These are phyloP conservation scores for Helotiales sp. DNA, from an alignment of 2,329 filamentous ascomycete species.

Conservation along the genomic window DNA sequence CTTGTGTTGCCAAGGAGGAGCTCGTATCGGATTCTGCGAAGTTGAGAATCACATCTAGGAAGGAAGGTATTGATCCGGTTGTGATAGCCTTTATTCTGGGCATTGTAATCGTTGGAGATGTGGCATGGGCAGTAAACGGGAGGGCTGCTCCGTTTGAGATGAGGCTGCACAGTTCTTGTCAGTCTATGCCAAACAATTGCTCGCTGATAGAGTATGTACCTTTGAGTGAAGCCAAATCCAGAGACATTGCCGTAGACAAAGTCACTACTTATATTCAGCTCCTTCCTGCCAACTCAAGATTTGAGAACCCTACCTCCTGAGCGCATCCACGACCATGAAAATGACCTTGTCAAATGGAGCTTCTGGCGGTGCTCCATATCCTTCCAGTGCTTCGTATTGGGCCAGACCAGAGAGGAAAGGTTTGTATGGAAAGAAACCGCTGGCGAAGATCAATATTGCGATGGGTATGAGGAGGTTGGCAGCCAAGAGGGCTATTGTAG, in stretches of 20 bases:
- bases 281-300: background rate
- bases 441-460: conserved; percentile 75
- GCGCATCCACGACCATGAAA: conserved; percentile 97
- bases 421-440: conserved; percentile 97
- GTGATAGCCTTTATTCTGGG: conserved; percentile 96
- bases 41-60: conserved; percentile 94
- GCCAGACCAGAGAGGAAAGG: conserved; percentile 87
- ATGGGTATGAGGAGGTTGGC: conserved; percentile 78
- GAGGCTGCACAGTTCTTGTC: conserved; percentile 21
- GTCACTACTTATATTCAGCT: conserved; percentile 60
- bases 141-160: conserved; percentile 72
- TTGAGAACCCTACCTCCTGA: conserved; percentile 66
- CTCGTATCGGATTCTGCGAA: conserved; percentile 92
- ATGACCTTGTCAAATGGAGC: conserved; percentile 85
- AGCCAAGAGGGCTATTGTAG: conserved; percentile 48
- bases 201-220: conserved; percentile 49
- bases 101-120: conserved; percentile 98
- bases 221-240: conserved; percentile 85
- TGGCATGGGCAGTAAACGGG: conserved; percentile 92
- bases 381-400: conserved; percentile 55
- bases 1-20: conserved; percentile 82
- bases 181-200: background rate
- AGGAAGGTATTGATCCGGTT: conserved; percentile 96
- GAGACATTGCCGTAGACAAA: conserved; percentile 85
- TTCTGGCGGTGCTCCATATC: conserved; percentile 55